Evolutionary conservation across 2,329 filamentous ascomycete species (phyloP).

Genomic region (Didymella arachidicola): DNA sequence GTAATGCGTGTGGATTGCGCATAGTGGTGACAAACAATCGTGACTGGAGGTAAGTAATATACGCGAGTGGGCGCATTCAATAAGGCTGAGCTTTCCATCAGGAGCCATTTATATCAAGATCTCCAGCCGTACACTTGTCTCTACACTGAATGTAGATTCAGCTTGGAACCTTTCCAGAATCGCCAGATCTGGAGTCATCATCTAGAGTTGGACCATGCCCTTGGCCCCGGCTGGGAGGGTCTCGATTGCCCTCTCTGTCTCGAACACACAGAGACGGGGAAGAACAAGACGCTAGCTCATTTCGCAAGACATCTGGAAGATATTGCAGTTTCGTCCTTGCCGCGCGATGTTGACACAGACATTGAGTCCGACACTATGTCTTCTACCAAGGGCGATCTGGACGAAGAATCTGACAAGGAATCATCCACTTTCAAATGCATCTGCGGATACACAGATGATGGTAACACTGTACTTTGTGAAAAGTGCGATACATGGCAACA

Average conservation of each 20-base stretch:
- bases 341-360: conserved; percentile 29
- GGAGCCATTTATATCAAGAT: conserved; percentile 34
- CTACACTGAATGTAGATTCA: conserved; percentile 23
- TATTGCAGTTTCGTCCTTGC: conserved; percentile 29
- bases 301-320: conserved; percentile 38
- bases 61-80: too few relatives aligned
- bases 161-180: conserved; percentile 19
- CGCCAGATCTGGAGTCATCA: conserved; percentile 30
- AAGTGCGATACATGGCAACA: neutral
- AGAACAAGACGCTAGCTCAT: conserved; percentile 29
- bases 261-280: conserved; percentile 21
- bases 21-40: neutral
- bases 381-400: neutral
- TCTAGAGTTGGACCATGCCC: conserved; percentile 26
- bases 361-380: conserved; percentile 15
- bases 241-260: conserved; percentile 30
- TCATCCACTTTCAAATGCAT: neutral
- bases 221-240: conserved; percentile 27
- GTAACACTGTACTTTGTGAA: neutral
- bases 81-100: neutral
- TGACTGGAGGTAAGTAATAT: neutral
- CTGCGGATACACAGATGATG: neutral
- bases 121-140: conserved; percentile 35
- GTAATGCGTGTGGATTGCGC: neutral
- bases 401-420: neutral